Percentiles rank a stretch among this genome's conserved stretches.
Conservation (phyloP, 164 flowering plant genomes). For the Nymphaea colorata region DNA sequence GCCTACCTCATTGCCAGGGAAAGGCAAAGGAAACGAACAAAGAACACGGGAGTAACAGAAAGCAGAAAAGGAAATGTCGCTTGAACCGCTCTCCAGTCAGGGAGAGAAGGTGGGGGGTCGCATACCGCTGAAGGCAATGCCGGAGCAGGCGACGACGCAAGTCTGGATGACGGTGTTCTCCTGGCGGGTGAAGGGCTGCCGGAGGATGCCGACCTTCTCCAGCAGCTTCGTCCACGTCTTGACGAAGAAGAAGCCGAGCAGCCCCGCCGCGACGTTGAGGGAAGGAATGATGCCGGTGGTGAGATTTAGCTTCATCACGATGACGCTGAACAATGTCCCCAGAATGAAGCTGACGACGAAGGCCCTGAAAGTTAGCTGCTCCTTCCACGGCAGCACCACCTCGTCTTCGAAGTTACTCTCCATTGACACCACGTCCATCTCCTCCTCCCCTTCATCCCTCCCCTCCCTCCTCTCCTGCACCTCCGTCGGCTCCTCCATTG, state of each 20-base stretch:
- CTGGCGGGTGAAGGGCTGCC: constrained; percentile 14
- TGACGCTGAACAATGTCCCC: constrained; percentile 39
- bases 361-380: constrained; percentile 42
- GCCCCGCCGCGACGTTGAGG: constrained; percentile 49
- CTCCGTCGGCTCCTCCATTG: not conserved
- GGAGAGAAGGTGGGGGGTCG: not conserved
- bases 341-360: constrained; percentile 31
- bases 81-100: not conserved
- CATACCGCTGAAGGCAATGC: constrained; percentile 14
- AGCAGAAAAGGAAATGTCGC: no score
- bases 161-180: constrained; percentile 17
- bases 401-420: constrained; percentile 25
- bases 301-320: constrained; percentile 24
- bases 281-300: constrained; percentile 62
- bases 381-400: constrained; percentile 34
- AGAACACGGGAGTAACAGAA: no score
- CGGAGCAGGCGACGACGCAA: constrained; percentile 11
- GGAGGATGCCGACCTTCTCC: constrained; percentile 9
- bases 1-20: no score
- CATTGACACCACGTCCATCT: constrained; percentile 3
- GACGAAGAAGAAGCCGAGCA: constrained; percentile 36
- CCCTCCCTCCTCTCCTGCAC: not conserved
- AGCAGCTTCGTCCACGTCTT: constrained; percentile 34
- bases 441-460: constrained; percentile 1
- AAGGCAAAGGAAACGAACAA: no score